Evolutionary conservation across 2,329 filamentous ascomycete genomes (phyloP).

Genomic region (Dactylellina cionopaga): DNA sequence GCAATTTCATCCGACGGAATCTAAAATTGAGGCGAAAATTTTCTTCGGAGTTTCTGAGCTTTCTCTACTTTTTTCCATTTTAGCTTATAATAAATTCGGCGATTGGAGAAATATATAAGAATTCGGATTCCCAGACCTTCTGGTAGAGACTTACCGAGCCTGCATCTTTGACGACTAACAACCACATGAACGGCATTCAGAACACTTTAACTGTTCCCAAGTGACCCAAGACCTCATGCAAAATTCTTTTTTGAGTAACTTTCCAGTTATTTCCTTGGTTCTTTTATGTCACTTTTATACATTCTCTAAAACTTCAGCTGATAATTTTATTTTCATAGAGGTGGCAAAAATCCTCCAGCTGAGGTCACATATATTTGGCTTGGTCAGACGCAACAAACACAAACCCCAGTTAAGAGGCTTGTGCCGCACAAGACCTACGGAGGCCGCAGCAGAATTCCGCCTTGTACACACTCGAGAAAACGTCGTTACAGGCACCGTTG

Average conservation of each 20-base stretch:
- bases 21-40: too few relatives aligned
- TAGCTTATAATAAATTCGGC: too few relatives aligned
- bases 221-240: background rate
- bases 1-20: too few relatives aligned
- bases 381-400: background rate
- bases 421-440: too few relatives aligned
- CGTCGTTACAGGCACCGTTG: background rate
- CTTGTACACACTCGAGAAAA: background rate
- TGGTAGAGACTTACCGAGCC: too few relatives aligned
- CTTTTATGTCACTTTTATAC: background rate
- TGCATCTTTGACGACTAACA: too few relatives aligned
- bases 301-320: background rate
- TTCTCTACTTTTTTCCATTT: too few relatives aligned
- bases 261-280: background rate
- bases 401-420: background rate
- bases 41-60: too few relatives aligned
- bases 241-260: background rate
- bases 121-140: too few relatives aligned
- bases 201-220: background rate
- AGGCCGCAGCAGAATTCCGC: constrained; percentile 3
- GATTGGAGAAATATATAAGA: too few relatives aligned
- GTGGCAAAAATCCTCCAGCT: constrained; percentile 13
- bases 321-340: background rate
- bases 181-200: too few relatives aligned
- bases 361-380: background rate